A percentile compares a stretch with the other conserved stretches of the same genome.
phyloP scores from a whole-genome alignment of 176 grass and related monocot genomes.

The Tillandsia leiboldiana region DNA sequence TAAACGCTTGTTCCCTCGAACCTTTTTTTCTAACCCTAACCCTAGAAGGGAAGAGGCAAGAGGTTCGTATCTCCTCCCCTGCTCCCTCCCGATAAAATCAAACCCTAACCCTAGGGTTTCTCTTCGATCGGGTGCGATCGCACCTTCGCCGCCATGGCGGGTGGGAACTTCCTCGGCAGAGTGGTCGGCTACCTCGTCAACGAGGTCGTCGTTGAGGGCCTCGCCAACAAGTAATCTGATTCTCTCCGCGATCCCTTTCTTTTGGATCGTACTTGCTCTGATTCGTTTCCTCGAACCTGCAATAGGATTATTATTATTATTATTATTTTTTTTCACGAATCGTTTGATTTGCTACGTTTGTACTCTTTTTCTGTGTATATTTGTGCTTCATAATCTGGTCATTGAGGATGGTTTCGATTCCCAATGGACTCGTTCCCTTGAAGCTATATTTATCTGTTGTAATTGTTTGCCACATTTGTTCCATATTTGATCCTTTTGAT shows the following conservation, averaged over 20 bases:
- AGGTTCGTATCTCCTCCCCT: not conserved
- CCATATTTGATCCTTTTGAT: not conserved
- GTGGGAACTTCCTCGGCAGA: conserved; percentile 49
- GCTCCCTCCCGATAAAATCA: conserved; percentile 6
- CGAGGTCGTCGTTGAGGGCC: conserved; percentile 58
- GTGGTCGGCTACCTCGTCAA: conserved; percentile 51
- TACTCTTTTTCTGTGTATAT: not conserved
- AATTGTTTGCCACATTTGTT: conserved; percentile 14
- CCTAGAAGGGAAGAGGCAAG: not conserved
- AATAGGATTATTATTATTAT: not conserved
- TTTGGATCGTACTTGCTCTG: not conserved
- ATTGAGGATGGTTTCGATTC: conserved; percentile 29
- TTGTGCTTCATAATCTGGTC: conserved; percentile 56
- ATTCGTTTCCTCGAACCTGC: too few relatives aligned
- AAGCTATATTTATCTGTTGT: conserved; percentile 41
- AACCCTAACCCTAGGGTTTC: conserved; percentile 13
- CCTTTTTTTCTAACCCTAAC: not conserved
- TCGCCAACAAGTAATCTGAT: conserved; percentile 47
- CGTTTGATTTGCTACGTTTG: not conserved
- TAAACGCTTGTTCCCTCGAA: not conserved
- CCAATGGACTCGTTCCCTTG: conserved; percentile 52
- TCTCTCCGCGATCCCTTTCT: not conserved
- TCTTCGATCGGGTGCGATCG: not conserved
- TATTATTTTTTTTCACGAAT: not conserved
- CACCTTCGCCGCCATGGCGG: conserved; percentile 30